Evolutionary conservation across 345 rosid genomes (phyloP), one percentile per base, ranked within the genome.

Genomic region (Moringa oleifera): DNA sequence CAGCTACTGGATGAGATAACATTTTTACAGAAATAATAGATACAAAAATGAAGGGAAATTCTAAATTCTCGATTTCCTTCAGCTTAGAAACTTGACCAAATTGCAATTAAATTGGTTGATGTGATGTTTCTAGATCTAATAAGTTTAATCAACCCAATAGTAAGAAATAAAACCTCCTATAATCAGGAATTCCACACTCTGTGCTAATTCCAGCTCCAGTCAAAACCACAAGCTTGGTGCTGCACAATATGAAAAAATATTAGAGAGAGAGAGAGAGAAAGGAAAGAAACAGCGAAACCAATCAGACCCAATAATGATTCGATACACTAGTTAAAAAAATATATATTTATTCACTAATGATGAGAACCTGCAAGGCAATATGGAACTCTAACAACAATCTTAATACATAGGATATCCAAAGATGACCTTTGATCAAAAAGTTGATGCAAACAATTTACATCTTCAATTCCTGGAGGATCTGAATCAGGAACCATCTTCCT

Each of bases 131-230:
- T 53, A 63, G 52, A 52, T 41, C 47, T 41, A 28, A 18, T 19
- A n/a, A 51, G 21, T 21, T 53, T 4, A 51, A 23, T 33, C 28
- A 53, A 47, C 21, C 31, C 33, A 11, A 54, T 1, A 41, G 23
- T 20, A 60, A 46, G 53, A 47, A 37, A 33, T 23, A 23, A 23
- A 72, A 90, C 98, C 98, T 93, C 83, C 98, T 83, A 53, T 90
- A 93, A 72, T 93, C 98, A 59, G 98, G 98, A 74, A 93, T 93
- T 51, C 98, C 97, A 65, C 91, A 81, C 73, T 93, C 98, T 0
- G 98, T 93, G 60, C 97, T 93, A 25, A 93, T 70, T 64, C 97
- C 98, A 64, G 98, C 97, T 72, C 97, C 98, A 0, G 94, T 93
- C 81, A 93, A 61, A 49, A 89, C 85, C 64, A 82, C 63, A 21